These are phyloP conservation scores for Leishmania lainsoni DNA, from an alignment of 208 protist species.

Conservation along the genomic window DNA sequence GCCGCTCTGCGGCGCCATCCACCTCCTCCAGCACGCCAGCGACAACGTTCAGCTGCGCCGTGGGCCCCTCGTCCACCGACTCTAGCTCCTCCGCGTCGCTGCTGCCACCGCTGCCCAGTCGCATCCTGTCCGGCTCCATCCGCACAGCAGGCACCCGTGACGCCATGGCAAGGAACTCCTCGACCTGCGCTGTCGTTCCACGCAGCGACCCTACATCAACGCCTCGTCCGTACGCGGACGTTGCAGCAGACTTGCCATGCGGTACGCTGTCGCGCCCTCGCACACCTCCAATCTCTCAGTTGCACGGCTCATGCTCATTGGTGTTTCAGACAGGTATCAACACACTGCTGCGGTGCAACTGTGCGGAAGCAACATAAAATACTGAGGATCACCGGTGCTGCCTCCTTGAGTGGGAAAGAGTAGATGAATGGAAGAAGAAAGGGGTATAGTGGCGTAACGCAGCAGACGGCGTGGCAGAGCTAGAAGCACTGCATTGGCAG, in stretches of 20 bases:
- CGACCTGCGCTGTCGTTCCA: conserved; percentile 49
- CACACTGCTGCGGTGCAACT: conserved; percentile 3
- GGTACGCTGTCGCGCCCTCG: conserved; percentile 24
- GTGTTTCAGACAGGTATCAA: background rate
- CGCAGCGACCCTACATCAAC: conserved; percentile 39
- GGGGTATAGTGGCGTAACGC: background rate
- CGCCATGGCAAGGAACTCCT: conserved; percentile 57
- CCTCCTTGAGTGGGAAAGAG: conserved; percentile 3
- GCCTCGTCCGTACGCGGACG: background rate
- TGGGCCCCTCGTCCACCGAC: conserved; percentile 4
- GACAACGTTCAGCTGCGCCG: conserved; percentile 79
- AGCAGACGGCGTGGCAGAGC: background rate
- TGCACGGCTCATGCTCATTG: conserved; percentile 12
- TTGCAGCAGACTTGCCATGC: conserved; percentile 44
- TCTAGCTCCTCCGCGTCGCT: background rate
- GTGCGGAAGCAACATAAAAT: conserved; percentile 12
- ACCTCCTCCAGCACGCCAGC: conserved; percentile 79
- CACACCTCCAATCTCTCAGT: conserved; percentile 9
- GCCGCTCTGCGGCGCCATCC: background rate
- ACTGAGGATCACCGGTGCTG: background rate
- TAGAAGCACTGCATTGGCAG: background rate
- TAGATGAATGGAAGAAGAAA: background rate
- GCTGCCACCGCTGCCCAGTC: background rate
- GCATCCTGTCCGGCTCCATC: conserved; percentile 47
- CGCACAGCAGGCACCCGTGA: conserved; percentile 46